A percentile compares a stretch with the other conserved stretches of the same genome.
Conservation (phyloP, 1,139 yeast genomes). For the Candida gigantensis region DNA sequence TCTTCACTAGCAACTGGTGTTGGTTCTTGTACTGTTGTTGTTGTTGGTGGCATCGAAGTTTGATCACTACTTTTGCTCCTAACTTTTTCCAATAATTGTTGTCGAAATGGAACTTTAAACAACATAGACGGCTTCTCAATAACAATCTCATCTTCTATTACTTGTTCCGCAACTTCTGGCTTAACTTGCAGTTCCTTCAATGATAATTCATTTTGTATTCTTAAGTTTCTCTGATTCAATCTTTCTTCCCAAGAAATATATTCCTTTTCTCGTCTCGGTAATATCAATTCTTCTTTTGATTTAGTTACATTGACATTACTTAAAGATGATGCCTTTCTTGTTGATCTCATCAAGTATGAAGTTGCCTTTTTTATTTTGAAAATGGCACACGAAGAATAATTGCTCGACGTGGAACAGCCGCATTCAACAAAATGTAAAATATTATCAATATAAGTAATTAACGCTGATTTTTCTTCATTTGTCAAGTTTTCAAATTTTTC, state of each 20-base stretch:
- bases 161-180: slow-evolving; percentile 11
- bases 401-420: slow-evolving; percentile 61
- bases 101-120: slow-evolving; percentile 26
- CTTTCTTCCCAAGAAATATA: slow-evolving; percentile 45
- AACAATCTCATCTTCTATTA: too few species aligned
- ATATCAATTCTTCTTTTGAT: slow-evolving; percentile 43
- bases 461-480: slow-evolving; percentile 51
- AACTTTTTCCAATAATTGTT: slow-evolving; percentile 18
- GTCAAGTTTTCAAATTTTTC: slow-evolving; percentile 51
- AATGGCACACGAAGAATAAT: slow-evolving; percentile 51
- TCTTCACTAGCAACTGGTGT: slow-evolving; percentile 9
- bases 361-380: slow-evolving; percentile 64
- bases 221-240: slow-evolving; percentile 31
- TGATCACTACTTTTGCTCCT: too few species aligned
- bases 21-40: slow-evolving; percentile 2
- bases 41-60: too few species aligned
- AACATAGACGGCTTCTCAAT: slow-evolving; percentile 16
- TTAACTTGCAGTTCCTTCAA: slow-evolving; percentile 1
- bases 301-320: slow-evolving; percentile 38
- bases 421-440: slow-evolving; percentile 57
- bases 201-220: slow-evolving; percentile 8
- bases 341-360: slow-evolving; percentile 56
- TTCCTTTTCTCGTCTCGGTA: slow-evolving; percentile 32
- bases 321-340: slow-evolving; percentile 52
- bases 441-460: slow-evolving; percentile 63